Base-by-base conservation (phyloP, 2,329 filamentous ascomycete genomes). In the Ophiostoma novo-ulmi region DNA sequence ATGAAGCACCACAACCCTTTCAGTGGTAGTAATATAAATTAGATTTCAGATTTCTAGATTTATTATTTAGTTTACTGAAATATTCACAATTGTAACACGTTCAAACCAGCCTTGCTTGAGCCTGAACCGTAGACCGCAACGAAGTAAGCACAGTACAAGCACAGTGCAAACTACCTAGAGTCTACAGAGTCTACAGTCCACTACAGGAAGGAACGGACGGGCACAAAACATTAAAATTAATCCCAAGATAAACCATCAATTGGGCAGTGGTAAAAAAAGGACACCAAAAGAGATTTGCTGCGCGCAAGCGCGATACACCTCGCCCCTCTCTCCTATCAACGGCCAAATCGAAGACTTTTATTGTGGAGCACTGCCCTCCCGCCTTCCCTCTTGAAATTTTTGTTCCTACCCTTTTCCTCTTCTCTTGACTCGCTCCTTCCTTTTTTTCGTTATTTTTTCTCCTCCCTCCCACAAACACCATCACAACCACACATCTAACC, bases 351-450 rank as follows among this genome's bases (percentile, higher is more conserved):
- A 67, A 67, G 70, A 70, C 36, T 67, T 70, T 70, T 52, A 26
- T 31, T 48, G 70, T 71, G 70, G 71, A 44, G 44, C 36, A 41
- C 22, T 26, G 55, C 64, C 67, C 44, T 70, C 70, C 69, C 69
- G 52, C 70, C 67, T 70, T 70, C 70, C 72, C 41, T 64, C 70
- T 69, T 70, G 70, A 68, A 70, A 68, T 55, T 71, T 71, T 68
- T 48, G 26, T 52, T 48, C 41, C 41, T 71, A 35, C 58, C 44
- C 52, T 14, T 67, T 65, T 64, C 17, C 58, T 55, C 68, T 69
- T n/a, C 8, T 44, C 44, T 71, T 31, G 26, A 48, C 69, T 70
- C 69, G 65, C 64, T 70, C 63, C 41, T 63, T 58, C 67, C 44
- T 65, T 61, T 44, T 71, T 63, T 41, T 68, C 66, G 58, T 35